Evolutionary conservation across 2,329 filamentous ascomycete species (phyloP).

Genomic region (Colletotrichum caudatum): DNA sequence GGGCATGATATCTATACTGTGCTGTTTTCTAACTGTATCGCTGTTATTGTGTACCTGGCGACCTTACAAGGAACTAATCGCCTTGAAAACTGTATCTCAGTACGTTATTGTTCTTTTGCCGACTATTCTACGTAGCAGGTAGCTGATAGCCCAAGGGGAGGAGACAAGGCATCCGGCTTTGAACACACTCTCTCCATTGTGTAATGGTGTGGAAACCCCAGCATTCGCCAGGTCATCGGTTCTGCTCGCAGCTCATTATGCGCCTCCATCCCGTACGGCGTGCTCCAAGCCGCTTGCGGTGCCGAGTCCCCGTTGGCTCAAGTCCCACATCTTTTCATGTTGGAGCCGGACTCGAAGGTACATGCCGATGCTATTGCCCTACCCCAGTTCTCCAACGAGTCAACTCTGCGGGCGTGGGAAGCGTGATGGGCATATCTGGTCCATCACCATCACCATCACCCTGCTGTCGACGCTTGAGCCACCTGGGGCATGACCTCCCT

Average conservation of each 20-base stretch:
- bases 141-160: too few relatives aligned
- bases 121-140: background rate
- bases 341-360: slow-evolving; percentile 13
- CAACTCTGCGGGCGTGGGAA: slow-evolving; percentile 2
- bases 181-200: background rate
- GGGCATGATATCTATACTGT: too few relatives aligned
- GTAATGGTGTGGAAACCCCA: background rate
- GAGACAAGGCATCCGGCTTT: too few relatives aligned
- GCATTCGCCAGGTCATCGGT: background rate
- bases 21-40: too few relatives aligned
- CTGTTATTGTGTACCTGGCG: too few relatives aligned
- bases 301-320: background rate
- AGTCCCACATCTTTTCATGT: background rate
- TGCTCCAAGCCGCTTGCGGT: slow-evolving; percentile 9
- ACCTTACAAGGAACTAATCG: too few relatives aligned
- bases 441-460: background rate
- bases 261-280: slow-evolving; percentile 9
- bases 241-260: background rate
- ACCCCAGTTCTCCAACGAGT: slow-evolving; percentile 14
- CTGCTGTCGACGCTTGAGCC: background rate
- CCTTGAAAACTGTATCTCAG: too few relatives aligned
- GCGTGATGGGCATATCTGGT: slow-evolving; percentile 2
- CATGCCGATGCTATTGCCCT: background rate
- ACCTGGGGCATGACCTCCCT: background rate
- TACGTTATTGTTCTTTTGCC: background rate